Evolutionary conservation across 192 early-diverging fungal species (phyloP), one percentile per base, ranked within the genome.

Genomic region (Pilaira anomala): DNA sequence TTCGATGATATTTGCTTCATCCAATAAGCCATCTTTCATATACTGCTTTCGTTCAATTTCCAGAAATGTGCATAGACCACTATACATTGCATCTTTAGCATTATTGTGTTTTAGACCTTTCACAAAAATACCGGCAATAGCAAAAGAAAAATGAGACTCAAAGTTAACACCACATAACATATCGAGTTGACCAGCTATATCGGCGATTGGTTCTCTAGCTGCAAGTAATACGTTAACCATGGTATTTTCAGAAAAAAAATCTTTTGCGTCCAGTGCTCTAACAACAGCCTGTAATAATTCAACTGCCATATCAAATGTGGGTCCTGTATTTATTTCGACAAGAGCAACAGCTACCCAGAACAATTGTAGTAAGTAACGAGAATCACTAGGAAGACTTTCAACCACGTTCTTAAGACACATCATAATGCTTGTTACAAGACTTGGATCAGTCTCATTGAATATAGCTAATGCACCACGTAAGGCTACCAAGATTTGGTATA

Each of bases 401-500:
- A 91, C 87, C 68, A 97, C 89, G 68, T 87, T 91, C 29, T 83
- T 89, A 25, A 97, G 76, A 60, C 90, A 93, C 79, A 90, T 87
- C 45, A 93, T 78, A 67, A 96, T 93, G 46, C 87, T 89, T 21
- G 86, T 84, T 8, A 93, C 88, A 68, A 96, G 75, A 39, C 77
- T 81, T 50, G 79, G 78, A 62, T 93, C 89, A 0, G 83, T 83
- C 51, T 95, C 93, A 36, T 87, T 90, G 71, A 92, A 92, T 48
- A 87, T 80, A 19, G 82, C 86, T 41, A 97, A 79, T 0, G 93
- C 92, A 2, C 91, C 91, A 25, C 90, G 86, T 56, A 97, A 69
- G 1, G 93, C 87, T 0, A 92, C 93, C 14, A 96, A 76, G 26
- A 91, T 93, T 77, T 94, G 92, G 68, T 94, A 97, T 19, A 96